phyloP scores from a whole-genome alignment of 345 rosid species.

The Hibiscus tridactylites region DNA sequence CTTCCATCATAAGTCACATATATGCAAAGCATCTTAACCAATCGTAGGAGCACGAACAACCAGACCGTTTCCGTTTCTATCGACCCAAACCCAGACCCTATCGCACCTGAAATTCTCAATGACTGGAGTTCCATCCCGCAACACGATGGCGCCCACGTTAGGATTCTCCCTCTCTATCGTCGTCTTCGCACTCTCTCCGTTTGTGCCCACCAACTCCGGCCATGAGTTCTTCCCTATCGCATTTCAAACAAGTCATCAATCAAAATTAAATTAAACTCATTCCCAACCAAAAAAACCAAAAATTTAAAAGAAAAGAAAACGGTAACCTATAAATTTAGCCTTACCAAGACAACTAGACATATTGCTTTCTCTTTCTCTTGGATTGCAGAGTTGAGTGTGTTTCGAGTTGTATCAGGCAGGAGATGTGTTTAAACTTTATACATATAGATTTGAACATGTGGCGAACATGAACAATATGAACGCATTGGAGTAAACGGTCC shows the following conservation, averaged over 20 bases:
- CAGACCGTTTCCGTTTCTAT: background rate
- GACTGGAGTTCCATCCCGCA: conserved; percentile 14
- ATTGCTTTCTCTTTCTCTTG: background rate
- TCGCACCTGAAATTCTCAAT: conserved; percentile 16
- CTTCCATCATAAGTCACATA: too few relatives aligned
- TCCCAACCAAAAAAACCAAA: background rate
- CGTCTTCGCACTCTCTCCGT: conserved; percentile 14
- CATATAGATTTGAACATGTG: background rate
- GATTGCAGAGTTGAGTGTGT: background rate
- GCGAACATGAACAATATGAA: background rate
- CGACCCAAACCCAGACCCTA: conserved; percentile 27
- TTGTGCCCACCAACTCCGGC: conserved; percentile 27
- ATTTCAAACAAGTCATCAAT: background rate
- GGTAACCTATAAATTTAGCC: too few relatives aligned
- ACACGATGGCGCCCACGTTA: conserved; percentile 13
- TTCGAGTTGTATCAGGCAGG: background rate
- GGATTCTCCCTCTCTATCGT: conserved; percentile 21
- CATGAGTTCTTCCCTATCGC: conserved; percentile 23
- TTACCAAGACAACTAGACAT: background rate
- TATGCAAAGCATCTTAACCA: background rate
- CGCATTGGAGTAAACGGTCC: background rate
- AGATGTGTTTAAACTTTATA: background rate
- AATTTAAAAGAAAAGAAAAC: too few relatives aligned
- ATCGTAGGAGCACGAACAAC: conserved; percentile 7
- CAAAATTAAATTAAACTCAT: background rate